phyloP scores from a whole-genome alignment of 2,329 filamentous ascomycete species.

The Pestalotiopsis sp. region DNA sequence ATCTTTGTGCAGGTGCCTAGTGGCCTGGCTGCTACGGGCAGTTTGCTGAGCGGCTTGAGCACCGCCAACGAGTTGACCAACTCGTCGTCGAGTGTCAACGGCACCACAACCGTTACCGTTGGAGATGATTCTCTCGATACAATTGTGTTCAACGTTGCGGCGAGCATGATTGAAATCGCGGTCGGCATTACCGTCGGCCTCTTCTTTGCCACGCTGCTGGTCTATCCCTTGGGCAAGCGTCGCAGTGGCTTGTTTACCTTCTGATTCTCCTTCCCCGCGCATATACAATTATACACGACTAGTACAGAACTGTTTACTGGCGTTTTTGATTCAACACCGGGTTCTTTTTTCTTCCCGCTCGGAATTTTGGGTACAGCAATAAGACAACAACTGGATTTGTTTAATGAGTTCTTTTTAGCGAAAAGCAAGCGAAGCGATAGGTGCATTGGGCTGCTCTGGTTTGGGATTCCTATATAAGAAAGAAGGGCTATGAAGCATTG shows the following conservation, averaged over 20 bases:
- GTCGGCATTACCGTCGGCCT: conserved; percentile 65
- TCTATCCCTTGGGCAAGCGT: conserved; percentile 59
- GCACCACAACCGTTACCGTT: conserved; percentile 1
- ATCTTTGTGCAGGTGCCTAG: conserved; percentile 52
- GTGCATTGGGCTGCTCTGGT: conserved; percentile 4
- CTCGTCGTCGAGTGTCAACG: conserved; percentile 22
- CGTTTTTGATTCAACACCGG: background rate
- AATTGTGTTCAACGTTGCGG: conserved; percentile 50
- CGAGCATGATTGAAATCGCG: conserved; percentile 62
- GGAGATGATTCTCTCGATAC: conserved; percentile 1
- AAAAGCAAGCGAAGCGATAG: conserved; percentile 9
- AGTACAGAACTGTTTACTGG: conserved; percentile 1
- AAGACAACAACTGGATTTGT: background rate
- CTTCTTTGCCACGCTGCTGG: conserved; percentile 56
- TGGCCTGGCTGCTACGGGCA: conserved; percentile 48
- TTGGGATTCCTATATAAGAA: background rate
- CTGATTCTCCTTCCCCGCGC: background rate
- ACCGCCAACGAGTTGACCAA: conserved; percentile 47
- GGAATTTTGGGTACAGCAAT: background rate
- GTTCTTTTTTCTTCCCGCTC: background rate
- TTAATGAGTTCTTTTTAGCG: background rate
- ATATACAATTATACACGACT: background rate
- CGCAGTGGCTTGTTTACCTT: conserved; percentile 51
- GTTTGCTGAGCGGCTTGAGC: conserved; percentile 45
- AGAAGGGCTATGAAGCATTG: conserved; percentile 2